These are phyloP conservation scores for Perilla frutescens DNA, from an alignment of 257 asterid genomes.

Conservation along the genomic window DNA sequence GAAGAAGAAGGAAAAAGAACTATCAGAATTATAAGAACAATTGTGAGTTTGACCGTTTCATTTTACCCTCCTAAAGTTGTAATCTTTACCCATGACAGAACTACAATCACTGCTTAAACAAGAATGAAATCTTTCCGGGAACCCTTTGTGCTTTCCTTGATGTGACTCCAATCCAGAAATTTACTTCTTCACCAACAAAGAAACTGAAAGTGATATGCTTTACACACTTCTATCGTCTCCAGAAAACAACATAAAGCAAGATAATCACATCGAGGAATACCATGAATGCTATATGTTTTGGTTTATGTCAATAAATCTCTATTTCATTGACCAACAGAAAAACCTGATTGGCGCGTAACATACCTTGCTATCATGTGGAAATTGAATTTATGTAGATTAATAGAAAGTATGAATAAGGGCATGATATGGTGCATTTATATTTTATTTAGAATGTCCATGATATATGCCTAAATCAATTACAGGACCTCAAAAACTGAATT, in stretches of 20 bases:
- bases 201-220: neutral
- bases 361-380: neutral
- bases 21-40: conserved; percentile 5
- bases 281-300: neutral
- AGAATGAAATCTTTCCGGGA: neutral
- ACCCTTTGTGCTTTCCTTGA: neutral
- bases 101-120: conserved; percentile 11
- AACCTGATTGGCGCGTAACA: neutral
- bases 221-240: conserved; percentile 12
- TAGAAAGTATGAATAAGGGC: neutral
- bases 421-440: neutral
- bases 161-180: conserved; percentile 13
- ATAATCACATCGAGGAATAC: neutral
- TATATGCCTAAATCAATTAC: neutral
- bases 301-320: neutral
- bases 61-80: conserved; percentile 20
- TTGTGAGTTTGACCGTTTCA: conserved; percentile 2
- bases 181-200: conserved; percentile 12
- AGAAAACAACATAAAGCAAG: neutral
- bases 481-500: neutral
- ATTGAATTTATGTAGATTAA: neutral
- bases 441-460: neutral
- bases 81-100: conserved; percentile 13
- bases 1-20: conserved; percentile 13
- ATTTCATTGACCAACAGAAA: neutral